Percentiles rank a stretch among this genome's conserved stretches.
Evolutionary conservation across 768 basidiomycete species (phyloP).

Genomic region (Russula ochroleuca): DNA sequence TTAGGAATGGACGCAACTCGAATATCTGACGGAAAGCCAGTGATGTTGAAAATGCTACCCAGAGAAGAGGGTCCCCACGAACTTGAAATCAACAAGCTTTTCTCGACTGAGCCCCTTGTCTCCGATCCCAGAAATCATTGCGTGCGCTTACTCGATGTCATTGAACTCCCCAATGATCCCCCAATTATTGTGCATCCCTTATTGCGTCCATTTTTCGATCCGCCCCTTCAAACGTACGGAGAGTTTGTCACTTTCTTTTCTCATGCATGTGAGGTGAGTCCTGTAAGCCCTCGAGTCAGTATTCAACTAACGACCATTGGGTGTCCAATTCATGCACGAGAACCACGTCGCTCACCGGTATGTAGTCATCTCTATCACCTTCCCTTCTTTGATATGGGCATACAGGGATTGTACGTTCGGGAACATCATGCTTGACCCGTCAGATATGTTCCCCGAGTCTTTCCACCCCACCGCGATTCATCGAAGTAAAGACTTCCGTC

Average conservation of each 20-base stretch:
- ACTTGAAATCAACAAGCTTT: slow-evolving; percentile 9
- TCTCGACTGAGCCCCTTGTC: slow-evolving; percentile 24
- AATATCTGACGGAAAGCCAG: slow-evolving; percentile 12
- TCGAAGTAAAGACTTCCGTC: slow-evolving; percentile 6
- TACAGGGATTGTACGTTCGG: slow-evolving; percentile 13
- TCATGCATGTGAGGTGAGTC: slow-evolving; percentile 37
- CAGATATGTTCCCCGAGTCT: slow-evolving; percentile 16
- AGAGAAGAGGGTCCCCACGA: slow-evolving; percentile 11
- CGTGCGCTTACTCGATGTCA: slow-evolving; percentile 30
- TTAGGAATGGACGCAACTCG: slow-evolving; percentile 21
- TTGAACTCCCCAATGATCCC: slow-evolving; percentile 25
- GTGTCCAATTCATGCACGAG: slow-evolving; percentile 23
- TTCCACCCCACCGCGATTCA: slow-evolving; percentile 8
- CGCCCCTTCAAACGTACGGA: slow-evolving; percentile 35
- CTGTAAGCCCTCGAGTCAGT: not conserved
- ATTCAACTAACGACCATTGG: not conserved
- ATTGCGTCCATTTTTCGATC: slow-evolving; percentile 31
- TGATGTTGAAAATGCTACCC: slow-evolving; percentile 16
- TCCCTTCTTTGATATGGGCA: not conserved
- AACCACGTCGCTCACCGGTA: slow-evolving; percentile 23
- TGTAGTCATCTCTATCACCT: not conserved
- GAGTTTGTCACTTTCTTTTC: slow-evolving; percentile 36
- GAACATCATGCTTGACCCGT: slow-evolving; percentile 26
- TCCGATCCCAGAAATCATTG: slow-evolving; percentile 33
- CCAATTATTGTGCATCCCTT: slow-evolving; percentile 36